Conservation (phyloP, 2,329 filamentous ascomycete species). For the Alternaria arborescens region DNA sequence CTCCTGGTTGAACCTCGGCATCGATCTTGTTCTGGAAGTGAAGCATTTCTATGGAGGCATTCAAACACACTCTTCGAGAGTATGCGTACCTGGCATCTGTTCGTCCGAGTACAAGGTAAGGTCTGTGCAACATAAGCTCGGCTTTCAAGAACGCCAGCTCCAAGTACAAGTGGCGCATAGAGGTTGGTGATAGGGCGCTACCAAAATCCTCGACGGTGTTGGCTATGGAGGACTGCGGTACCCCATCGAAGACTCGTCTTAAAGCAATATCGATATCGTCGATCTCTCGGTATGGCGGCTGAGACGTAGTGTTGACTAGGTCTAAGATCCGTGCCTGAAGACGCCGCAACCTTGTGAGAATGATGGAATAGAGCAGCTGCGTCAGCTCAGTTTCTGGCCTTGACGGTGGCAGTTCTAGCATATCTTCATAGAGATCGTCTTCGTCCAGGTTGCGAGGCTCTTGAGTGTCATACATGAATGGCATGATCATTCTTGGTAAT, state of each 20-base stretch:
- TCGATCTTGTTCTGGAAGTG: slow-evolving; percentile 56
- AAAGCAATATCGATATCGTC: slow-evolving; percentile 38
- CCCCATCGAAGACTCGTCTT: slow-evolving; percentile 29
- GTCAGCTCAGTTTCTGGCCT: slow-evolving; percentile 41
- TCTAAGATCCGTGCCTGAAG: slow-evolving; percentile 42
- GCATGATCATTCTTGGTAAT: slow-evolving; percentile 50
- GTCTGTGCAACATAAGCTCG: slow-evolving; percentile 49
- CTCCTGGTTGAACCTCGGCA: slow-evolving; percentile 52
- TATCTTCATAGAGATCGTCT: slow-evolving; percentile 52
- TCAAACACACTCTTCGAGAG: slow-evolving; percentile 56
- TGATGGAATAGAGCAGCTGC: slow-evolving; percentile 35
- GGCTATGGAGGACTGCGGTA: slow-evolving; percentile 32
- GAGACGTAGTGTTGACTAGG: slow-evolving; percentile 34
- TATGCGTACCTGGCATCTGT: slow-evolving; percentile 49
- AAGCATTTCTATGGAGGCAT: slow-evolving; percentile 57
- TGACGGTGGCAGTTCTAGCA: slow-evolving; percentile 40
- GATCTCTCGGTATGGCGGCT: slow-evolving; percentile 40
- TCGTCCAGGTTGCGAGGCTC: slow-evolving; percentile 54
- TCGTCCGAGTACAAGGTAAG: slow-evolving; percentile 47
- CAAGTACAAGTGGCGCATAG: slow-evolving; percentile 43
- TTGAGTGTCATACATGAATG: slow-evolving; percentile 50
- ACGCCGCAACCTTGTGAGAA: slow-evolving; percentile 34
- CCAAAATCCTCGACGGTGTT: slow-evolving; percentile 24
- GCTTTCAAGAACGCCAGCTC: slow-evolving; percentile 45
- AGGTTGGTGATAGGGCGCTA: slow-evolving; percentile 15